Evolutionary conservation across 371 early-diverging fungal genomes (phyloP), one percentile per base, ranked within the genome.

Genomic region (Apophysomyces sp.): DNA sequence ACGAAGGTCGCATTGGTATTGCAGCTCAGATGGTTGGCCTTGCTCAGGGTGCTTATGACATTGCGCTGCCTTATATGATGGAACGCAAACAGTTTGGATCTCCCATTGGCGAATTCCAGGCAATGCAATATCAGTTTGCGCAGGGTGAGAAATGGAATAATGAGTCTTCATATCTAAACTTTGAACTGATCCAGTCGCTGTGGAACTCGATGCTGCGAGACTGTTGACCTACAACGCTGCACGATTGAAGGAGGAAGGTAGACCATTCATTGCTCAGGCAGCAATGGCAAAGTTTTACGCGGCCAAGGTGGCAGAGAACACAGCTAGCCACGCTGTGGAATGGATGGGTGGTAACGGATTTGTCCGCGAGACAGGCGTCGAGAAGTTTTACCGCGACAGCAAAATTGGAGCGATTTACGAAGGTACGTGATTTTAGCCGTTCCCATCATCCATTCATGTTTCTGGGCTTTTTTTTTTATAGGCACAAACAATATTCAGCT

Each of bases 261-360:
- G 86, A 74, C 73, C 81, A 32, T 95, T 98, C 67, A 76, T 90
- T 41, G 93, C 89, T 84, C 93, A 97, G 80, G 97, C 97, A 52
- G 97, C 97, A 54, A 96, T 98, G 97, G 95, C 95, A 68, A 97
- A 98, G 81, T 86, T 95, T 12, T 95, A 91, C 72, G 82, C 95
- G 15, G 90, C 93, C 60, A 96, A 97, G 81, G 89, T 98, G 24
- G 98, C 98, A 41, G 94, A 96, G 75, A 84, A 83, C 59, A 86
- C 94, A 26, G 86, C 96, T 13, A 86, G 92, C n/a, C 85, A 91
- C 72, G 91, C 92, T 37, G 84, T 98, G 54, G 98, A 97, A 81
- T 96, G 95, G 98, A 81, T 92, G 73, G 98, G 97, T 64, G 97
- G 98, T 60, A 90, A 95, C 58, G 98, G 97, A 6, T 98, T 98